Conservation (phyloP, 495 filamentous ascomycete species). For the Endocarpon pusillum region DNA sequence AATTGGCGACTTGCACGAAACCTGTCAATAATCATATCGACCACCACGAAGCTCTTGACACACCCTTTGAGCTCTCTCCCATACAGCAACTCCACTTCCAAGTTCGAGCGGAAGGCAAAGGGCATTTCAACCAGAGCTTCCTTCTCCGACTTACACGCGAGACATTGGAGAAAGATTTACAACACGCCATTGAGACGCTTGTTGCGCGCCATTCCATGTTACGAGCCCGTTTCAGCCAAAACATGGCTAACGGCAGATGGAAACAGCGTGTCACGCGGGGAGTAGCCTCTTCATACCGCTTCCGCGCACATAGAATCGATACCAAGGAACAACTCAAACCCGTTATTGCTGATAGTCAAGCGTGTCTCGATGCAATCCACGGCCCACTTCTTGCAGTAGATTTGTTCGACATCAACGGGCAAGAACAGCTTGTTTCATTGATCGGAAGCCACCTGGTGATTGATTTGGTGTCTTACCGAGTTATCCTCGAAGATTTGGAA, state of each 20-base stretch:
- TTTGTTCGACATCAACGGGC: conserved; percentile 30
- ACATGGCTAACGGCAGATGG: conserved; percentile 11
- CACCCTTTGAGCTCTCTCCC: conserved; percentile 47
- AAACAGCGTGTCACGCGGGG: conserved; percentile 24
- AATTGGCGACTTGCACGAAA: conserved; percentile 21
- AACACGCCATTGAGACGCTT: conserved; percentile 36
- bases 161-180: conserved; percentile 29
- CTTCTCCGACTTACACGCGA: conserved; percentile 36
- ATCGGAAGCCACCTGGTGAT: conserved; percentile 51
- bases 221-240: conserved; percentile 40
- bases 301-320: conserved; percentile 11
- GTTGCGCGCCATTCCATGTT: conserved; percentile 56
- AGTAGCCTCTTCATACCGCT: conserved; percentile 20
- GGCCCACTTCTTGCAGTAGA: conserved; percentile 29
- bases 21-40: conserved; percentile 14
- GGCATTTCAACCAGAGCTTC: conserved; percentile 62
- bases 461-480: conserved; percentile 53
- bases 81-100: conserved; percentile 59
- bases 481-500: conserved; percentile 51
- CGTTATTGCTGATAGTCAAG: conserved; percentile 22
- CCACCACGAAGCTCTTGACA: conserved; percentile 24
- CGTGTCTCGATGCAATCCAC: conserved; percentile 23
- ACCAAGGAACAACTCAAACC: conserved; percentile 16
- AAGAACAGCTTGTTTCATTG: conserved; percentile 39
- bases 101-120: conserved; percentile 31